Conservation (phyloP, 805 yeast genomes). For the Wickerhamiella slavikovae region DNA sequence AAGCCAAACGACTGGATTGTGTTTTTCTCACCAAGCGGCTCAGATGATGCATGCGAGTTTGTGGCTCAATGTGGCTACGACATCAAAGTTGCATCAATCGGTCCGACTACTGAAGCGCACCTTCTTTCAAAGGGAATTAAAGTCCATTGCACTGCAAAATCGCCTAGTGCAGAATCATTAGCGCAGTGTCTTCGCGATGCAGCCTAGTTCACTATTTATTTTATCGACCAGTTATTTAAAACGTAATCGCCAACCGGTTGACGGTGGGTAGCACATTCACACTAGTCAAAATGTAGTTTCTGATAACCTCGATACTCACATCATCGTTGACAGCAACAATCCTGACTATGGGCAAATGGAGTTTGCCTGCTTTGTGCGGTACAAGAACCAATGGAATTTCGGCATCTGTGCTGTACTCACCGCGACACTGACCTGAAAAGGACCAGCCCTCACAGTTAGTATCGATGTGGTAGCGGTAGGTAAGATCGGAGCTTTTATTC, state of each 20-base stretch:
- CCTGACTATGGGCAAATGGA: conserved; percentile 43
- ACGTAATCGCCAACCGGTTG: conserved; percentile 39
- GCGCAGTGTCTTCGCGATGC: too few relatives aligned
- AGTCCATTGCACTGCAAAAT: conserved; percentile 44
- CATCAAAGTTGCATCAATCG: conserved; percentile 56
- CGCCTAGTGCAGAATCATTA: conserved; percentile 51
- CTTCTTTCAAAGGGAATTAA: conserved; percentile 29
- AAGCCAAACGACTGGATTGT: conserved; percentile 40
- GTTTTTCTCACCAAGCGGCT: conserved; percentile 83
- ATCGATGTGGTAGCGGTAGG: conserved; percentile 27
- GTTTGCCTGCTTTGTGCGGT: conserved; percentile 59
- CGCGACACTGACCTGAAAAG: conserved; percentile 47
- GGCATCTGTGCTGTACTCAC: conserved; percentile 23
- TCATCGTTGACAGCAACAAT: conserved; percentile 21
- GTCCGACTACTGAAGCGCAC: conserved; percentile 69
- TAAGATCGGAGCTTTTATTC: conserved; percentile 7
- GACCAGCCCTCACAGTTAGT: conserved; percentile 57
- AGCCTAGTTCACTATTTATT: not conserved
- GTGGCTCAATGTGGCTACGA: conserved; percentile 13
- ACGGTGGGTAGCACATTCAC: conserved; percentile 51
- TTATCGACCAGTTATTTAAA: conserved; percentile 18
- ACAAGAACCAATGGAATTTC: conserved; percentile 29
- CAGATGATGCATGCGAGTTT: conserved; percentile 35
- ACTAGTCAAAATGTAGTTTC: conserved; percentile 47
- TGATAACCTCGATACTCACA: conserved; percentile 35